These are phyloP conservation scores for Eutypa lata DNA, from an alignment of 2,329 filamentous ascomycete species.

Conservation along the genomic window DNA sequence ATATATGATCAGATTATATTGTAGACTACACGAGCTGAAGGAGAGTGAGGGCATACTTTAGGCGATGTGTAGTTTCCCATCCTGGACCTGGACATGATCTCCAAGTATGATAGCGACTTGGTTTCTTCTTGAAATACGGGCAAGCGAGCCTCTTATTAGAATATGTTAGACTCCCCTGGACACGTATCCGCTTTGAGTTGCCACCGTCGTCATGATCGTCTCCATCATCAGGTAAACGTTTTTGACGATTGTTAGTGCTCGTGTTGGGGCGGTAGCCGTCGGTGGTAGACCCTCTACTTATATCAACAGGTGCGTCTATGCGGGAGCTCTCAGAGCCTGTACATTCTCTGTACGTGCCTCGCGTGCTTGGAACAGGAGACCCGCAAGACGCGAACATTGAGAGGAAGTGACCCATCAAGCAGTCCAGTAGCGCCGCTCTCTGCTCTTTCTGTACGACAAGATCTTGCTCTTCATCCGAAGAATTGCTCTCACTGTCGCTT, in stretches of 20 bases:
- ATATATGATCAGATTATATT: background rate
- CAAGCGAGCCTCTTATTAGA: slow-evolving; percentile 10
- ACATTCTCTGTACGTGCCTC: too few species aligned
- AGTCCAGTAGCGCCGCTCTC: slow-evolving; percentile 6
- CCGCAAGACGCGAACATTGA: slow-evolving; percentile 1
- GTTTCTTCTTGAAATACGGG: slow-evolving; percentile 15
- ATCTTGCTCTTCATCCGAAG: background rate
- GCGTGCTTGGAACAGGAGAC: background rate
- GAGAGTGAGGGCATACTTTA: slow-evolving; percentile 1
- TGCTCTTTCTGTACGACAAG: slow-evolving; percentile 1
- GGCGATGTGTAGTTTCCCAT: slow-evolving; percentile 10
- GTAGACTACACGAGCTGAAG: background rate
- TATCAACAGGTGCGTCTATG: too few species aligned
- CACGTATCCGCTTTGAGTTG: too few species aligned
- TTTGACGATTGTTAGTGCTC: slow-evolving; percentile 1
- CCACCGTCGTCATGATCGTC: background rate
- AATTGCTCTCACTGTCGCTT: slow-evolving; percentile 1
- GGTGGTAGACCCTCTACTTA: too few species aligned
- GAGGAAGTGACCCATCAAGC: slow-evolving; percentile 11
- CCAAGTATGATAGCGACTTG: slow-evolving; percentile 6
- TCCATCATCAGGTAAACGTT: background rate
- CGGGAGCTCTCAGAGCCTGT: too few species aligned
- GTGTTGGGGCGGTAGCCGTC: background rate
- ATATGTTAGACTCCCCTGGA: too few species aligned
- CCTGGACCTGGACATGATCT: slow-evolving; percentile 13